phyloP scores from a whole-genome alignment of 2,329 filamentous ascomycete species.

The Colletotrichum sidae region DNA sequence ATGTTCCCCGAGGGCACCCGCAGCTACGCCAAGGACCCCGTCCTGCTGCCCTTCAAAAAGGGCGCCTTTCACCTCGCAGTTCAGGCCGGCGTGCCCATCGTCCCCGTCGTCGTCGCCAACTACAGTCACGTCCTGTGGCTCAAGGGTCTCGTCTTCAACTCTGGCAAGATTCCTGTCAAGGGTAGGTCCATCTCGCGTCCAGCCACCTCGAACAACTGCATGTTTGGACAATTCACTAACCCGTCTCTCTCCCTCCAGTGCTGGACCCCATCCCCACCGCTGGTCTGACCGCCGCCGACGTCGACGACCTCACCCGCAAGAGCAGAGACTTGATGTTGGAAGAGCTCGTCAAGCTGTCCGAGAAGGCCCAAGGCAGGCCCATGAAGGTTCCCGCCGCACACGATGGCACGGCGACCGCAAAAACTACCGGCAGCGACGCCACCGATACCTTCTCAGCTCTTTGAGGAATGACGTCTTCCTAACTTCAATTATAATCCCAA shows the following conservation, averaged over 20 bases:
- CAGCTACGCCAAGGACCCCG: conserved; percentile 85
- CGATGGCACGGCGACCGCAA: conserved; percentile 19
- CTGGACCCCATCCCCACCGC: conserved; percentile 84
- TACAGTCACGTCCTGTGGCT: conserved; percentile 79
- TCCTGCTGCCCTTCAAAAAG: conserved; percentile 96
- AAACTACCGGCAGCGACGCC: conserved; percentile 31
- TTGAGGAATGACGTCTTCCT: not conserved
- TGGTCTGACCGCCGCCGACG: conserved; percentile 78
- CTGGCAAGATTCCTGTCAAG: conserved; percentile 80
- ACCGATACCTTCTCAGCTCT: conserved; percentile 33
- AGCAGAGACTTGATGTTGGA: conserved; percentile 82
- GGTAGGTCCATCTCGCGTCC: conserved; percentile 59
- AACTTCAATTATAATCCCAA: not conserved
- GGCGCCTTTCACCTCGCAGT: conserved; percentile 97
- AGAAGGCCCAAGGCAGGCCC: conserved; percentile 57
- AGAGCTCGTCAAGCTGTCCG: conserved; percentile 68
- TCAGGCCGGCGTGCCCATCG: conserved; percentile 91
- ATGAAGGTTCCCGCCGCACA: conserved; percentile 33
- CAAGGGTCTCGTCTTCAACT: conserved; percentile 72
- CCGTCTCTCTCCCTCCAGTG: conserved; percentile 59
- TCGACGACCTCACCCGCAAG: conserved; percentile 76
- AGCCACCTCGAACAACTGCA: conserved; percentile 11
- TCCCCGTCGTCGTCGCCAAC: conserved; percentile 85
- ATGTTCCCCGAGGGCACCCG: conserved; percentile 95
- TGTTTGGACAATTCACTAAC: not conserved